Percentiles rank a stretch among this genome's conserved stretches.
Conservation (phyloP, 106 monocot species). For the Narthecium ossifragum region DNA sequence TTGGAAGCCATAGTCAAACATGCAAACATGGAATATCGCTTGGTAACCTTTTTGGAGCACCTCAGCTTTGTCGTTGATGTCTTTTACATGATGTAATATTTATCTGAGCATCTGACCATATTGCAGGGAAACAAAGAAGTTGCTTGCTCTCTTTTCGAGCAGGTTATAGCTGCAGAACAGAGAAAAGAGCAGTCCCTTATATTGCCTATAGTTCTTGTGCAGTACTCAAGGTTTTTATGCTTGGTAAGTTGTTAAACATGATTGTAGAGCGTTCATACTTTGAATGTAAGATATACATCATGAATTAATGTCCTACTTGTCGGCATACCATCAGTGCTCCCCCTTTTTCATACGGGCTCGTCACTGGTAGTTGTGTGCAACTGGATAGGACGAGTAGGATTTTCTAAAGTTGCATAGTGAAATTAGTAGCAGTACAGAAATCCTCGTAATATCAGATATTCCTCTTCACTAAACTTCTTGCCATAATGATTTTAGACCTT, state of each 20-base stretch:
- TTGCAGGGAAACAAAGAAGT: slow-evolving; percentile 75
- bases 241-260: slow-evolving; percentile 38
- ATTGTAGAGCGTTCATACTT: too few relatives aligned
- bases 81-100: background rate
- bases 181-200: slow-evolving; percentile 67
- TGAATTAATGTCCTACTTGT: too few relatives aligned
- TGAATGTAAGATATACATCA: too few relatives aligned
- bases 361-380: too few relatives aligned
- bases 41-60: slow-evolving; percentile 33
- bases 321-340: too few relatives aligned
- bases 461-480: too few relatives aligned
- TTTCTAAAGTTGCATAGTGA: too few relatives aligned
- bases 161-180: slow-evolving; percentile 73
- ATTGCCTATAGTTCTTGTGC: slow-evolving; percentile 69
- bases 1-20: slow-evolving; percentile 77
- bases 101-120: slow-evolving; percentile 2
- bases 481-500: too few relatives aligned
- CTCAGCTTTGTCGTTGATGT: background rate
- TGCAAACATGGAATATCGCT: slow-evolving; percentile 85
- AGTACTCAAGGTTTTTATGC: slow-evolving; percentile 66
- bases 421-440: too few relatives aligned
- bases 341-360: too few relatives aligned
- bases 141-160: slow-evolving; percentile 69
- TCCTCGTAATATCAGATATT: too few relatives aligned
- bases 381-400: too few relatives aligned